Conservation (phyloP, 2,329 filamentous ascomycete species). For the Penicillium frequentans region DNA sequence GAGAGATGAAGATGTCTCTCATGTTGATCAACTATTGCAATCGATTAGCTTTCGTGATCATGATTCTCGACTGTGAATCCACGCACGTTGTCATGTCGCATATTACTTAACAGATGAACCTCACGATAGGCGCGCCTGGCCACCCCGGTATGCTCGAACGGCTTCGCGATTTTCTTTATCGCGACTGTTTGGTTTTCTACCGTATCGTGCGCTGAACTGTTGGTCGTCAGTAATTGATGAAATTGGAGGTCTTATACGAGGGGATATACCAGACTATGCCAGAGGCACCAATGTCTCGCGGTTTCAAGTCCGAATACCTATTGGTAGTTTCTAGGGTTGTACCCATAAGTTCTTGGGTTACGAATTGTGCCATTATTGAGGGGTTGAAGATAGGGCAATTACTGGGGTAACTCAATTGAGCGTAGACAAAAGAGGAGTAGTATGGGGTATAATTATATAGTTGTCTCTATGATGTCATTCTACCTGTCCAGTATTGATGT, state of each 20-base stretch:
- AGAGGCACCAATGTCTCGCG: conserved; percentile 97
- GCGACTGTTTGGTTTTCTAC: conserved; percentile 93
- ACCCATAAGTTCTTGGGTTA: conserved; percentile 97
- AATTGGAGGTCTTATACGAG: not conserved
- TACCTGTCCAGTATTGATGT: not conserved
- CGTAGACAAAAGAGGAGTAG: not conserved
- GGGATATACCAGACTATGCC: conserved; percentile 85
- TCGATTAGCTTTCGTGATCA: not conserved
- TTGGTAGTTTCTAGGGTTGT: conserved; percentile 99
- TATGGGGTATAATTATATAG: not conserved
- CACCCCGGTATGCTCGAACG: conserved; percentile 96
- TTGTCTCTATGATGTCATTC: not conserved
- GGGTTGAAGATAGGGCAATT: not conserved
- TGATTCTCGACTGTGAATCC: not conserved
- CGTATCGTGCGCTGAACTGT: conserved; percentile 92
- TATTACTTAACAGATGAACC: conserved; percentile 91
- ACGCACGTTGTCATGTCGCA: conserved; percentile 90
- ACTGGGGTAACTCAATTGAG: not conserved
- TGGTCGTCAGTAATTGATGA: not conserved
- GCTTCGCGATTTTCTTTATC: conserved; percentile 99
- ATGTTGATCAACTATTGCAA: conserved; percentile 61
- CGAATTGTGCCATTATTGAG: conserved; percentile 84
- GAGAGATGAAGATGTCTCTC: conserved; percentile 99
- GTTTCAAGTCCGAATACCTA: conserved; percentile 95
- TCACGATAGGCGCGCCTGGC: conserved; percentile 97